Evolutionary conservation across 148 eudicot species (phyloP).

Genomic region (Arctostaphylos glauca): DNA sequence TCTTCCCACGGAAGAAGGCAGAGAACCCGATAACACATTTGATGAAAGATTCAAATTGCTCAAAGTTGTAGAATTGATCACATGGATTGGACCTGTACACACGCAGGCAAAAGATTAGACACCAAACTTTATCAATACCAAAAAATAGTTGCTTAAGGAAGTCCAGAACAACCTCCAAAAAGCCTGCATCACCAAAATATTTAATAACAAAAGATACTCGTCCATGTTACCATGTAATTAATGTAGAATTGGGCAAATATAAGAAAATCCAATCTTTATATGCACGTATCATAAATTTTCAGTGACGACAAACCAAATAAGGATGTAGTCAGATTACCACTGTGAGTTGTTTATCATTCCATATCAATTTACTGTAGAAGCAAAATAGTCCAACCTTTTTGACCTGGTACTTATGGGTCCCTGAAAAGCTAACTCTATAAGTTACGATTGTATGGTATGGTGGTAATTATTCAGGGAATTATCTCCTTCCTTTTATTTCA

Average conservation of each 20-base stretch:
- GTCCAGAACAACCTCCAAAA: not conserved
- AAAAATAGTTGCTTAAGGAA: not conserved
- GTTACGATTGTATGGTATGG: not conserved
- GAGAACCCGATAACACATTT: constrained; percentile 47
- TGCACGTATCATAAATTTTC: not conserved
- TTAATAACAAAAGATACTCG: not conserved
- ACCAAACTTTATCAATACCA: constrained; percentile 15
- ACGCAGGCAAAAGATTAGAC: constrained; percentile 16
- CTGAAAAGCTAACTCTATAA: not conserved
- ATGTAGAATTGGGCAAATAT: not conserved
- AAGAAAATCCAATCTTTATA: not conserved
- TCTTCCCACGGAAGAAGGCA: constrained; percentile 52
- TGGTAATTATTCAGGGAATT: not conserved
- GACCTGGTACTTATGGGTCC: not conserved
- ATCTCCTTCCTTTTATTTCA: not conserved
- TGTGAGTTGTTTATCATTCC: not conserved
- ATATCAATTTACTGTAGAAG: not conserved
- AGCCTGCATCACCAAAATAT: not conserved
- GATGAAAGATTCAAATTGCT: constrained; percentile 50
- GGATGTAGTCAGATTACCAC: not conserved
- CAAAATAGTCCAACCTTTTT: not conserved
- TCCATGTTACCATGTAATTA: not conserved
- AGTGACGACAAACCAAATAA: not conserved
- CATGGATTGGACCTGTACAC: constrained; percentile 62
- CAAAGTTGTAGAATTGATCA: constrained; percentile 78